Evolutionary conservation across 176 grass and related monocot genomes (phyloP).

Genomic region (Pontederia paniculata): DNA sequence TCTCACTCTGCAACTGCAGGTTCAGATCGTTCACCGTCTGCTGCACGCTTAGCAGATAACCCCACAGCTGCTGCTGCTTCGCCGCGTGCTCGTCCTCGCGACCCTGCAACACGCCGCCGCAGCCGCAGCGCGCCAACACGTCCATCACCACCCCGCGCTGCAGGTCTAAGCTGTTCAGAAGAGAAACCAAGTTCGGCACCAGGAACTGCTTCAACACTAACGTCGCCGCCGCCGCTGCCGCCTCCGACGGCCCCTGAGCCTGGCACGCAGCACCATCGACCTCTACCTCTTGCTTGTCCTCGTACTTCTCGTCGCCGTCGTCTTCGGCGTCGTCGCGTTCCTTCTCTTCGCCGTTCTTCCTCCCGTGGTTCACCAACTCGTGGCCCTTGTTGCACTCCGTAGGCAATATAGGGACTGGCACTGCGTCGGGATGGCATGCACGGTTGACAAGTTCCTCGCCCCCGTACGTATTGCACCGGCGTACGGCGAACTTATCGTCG

Average conservation of each 20-base stretch:
- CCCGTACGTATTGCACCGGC: background rate
- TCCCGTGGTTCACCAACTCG: background rate
- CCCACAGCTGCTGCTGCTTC: conserved; percentile 39
- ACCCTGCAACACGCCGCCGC: background rate
- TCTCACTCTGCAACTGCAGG: conserved; percentile 39
- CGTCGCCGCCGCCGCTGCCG: background rate
- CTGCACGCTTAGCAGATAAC: conserved; percentile 43
- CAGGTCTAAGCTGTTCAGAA: conserved; percentile 57
- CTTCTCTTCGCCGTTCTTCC: conserved; percentile 12
- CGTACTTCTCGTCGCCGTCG: background rate
- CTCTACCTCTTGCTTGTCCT: too few species aligned
- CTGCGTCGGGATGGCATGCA: background rate
- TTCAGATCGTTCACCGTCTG: conserved; percentile 40
- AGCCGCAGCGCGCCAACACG: conserved; percentile 28
- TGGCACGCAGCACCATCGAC: too few species aligned
- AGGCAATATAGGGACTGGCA: background rate
- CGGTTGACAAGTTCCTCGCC: background rate
- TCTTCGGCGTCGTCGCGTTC: background rate
- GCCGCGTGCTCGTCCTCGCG: background rate
- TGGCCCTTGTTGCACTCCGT: background rate
- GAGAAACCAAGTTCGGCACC: conserved; percentile 51
- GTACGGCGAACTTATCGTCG: conserved; percentile 4
- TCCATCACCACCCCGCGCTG: conserved; percentile 52
- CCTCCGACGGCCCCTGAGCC: too few species aligned
- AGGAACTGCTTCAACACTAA: conserved; percentile 22